Evolutionary conservation across 306 rosid species (phyloP).

Genomic region (Amphicarpaea edgeworthii): DNA sequence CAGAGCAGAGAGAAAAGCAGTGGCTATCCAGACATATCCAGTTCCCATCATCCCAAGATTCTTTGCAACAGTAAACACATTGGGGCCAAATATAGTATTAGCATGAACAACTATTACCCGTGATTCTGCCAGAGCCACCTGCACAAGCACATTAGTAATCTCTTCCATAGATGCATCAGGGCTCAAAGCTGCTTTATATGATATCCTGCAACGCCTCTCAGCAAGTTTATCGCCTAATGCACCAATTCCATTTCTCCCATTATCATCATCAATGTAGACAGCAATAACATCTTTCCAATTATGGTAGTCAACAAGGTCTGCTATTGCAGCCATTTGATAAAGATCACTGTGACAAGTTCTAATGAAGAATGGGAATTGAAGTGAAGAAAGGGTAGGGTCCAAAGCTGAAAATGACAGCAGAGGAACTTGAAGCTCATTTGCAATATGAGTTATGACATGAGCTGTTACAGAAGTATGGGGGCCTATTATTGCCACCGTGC

Average conservation of each 20-base stretch:
- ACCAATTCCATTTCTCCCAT: conserved; percentile 87
- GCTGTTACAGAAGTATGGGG: conserved; percentile 89
- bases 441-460: conserved; percentile 88
- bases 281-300: conserved; percentile 92
- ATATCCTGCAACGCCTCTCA: conserved; percentile 82
- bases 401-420: conserved; percentile 78
- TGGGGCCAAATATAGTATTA: conserved; percentile 52
- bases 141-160: conserved; percentile 73
- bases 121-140: conserved; percentile 84
- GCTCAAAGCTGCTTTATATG: conserved; percentile 78
- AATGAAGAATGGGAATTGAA: conserved; percentile 89
- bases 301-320: conserved; percentile 71
- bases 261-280: conserved; percentile 82
- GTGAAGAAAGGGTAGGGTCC: conserved; percentile 88
- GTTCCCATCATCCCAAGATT: conserved; percentile 83
- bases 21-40: conserved; percentile 94
- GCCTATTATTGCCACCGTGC: conserved; percentile 89
- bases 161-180: conserved; percentile 57
- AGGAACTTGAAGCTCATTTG: conserved; percentile 92
- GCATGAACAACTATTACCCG: conserved; percentile 76
- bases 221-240: conserved; percentile 81
- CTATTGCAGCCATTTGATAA: conserved; percentile 87
- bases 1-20: conserved; percentile 70
- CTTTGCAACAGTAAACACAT: conserved; percentile 68
- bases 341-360: conserved; percentile 79